Percentiles rank a stretch among this genome's conserved stretches.
Evolutionary conservation across 2,329 filamentous ascomycete genomes (phyloP).

Genomic region (Chrysoporthe puriensis): DNA sequence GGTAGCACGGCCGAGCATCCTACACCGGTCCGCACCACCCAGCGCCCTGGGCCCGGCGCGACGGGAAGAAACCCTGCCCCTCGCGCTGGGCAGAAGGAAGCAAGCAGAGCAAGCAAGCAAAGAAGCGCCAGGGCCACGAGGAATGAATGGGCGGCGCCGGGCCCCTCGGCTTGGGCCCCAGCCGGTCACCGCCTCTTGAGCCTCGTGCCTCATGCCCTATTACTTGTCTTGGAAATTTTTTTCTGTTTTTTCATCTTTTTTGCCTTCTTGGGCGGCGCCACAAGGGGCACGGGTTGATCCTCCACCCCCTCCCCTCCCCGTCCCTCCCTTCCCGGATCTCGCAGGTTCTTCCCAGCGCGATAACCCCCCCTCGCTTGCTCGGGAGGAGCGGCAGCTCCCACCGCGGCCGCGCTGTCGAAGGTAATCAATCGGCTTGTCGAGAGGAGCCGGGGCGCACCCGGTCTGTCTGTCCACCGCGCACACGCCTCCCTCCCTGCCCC

Average conservation of each 20-base stretch:
- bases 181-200: slow-evolving; percentile 9
- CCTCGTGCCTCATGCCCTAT: too few relatives aligned
- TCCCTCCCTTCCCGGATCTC: background rate
- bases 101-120: too few relatives aligned
- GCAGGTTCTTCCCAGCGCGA: background rate
- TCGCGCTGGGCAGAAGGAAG: too few relatives aligned
- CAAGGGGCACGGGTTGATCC: background rate
- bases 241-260: background rate
- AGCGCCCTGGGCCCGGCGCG: too few relatives aligned
- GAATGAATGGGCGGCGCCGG: background rate
- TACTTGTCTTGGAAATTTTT: too few relatives aligned
- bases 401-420: slow-evolving; percentile 21
- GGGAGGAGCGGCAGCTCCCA: slow-evolving; percentile 28
- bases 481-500: too few relatives aligned
- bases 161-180: slow-evolving; percentile 14
- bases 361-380: background rate
- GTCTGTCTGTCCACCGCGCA: background rate
- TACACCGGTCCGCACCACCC: too few relatives aligned
- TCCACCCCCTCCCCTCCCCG: background rate
- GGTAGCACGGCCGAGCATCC: too few relatives aligned
- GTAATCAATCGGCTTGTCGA: slow-evolving; percentile 3
- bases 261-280: background rate
- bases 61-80: too few relatives aligned
- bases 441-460: slow-evolving; percentile 10
- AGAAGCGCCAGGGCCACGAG: too few relatives aligned